Conservation (phyloP, 495 filamentous ascomycete genomes). For the Physcia stellaris region DNA sequence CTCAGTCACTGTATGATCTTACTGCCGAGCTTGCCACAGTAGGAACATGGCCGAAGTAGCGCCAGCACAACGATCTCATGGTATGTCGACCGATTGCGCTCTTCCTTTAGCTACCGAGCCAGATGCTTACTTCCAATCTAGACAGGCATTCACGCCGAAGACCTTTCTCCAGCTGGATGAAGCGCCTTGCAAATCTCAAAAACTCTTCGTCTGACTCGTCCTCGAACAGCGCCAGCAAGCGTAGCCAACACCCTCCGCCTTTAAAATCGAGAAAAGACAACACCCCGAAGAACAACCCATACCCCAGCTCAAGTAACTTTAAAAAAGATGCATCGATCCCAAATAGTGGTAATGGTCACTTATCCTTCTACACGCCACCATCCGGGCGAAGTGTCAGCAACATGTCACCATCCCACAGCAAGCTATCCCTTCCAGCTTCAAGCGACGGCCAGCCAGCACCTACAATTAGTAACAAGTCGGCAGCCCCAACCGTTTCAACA, state of each 20-base stretch:
- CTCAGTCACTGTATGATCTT: no score
- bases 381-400: conserved; percentile 27
- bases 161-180: conserved; percentile 89
- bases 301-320: conserved; percentile 50
- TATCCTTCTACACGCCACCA: conserved; percentile 39
- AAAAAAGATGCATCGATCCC: conserved; percentile 24
- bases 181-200: conserved; percentile 80
- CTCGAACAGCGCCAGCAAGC: conserved; percentile 37
- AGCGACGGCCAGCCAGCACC: conserved; percentile 42
- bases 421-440: conserved; percentile 42
- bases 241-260: conserved; percentile 20
- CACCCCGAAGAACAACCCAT: conserved; percentile 71
- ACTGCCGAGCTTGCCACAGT: no score
- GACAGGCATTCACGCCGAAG: conserved; percentile 60
- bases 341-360: conserved; percentile 37
- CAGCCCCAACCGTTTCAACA: conserved; percentile 68
- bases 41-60: conserved; percentile 60
- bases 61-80: conserved; percentile 47
- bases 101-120: background rate
- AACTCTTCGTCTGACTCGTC: conserved; percentile 37
- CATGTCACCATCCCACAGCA: conserved; percentile 29
- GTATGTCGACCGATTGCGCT: no score
- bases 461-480: conserved; percentile 51
- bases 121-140: conserved; percentile 21
- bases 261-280: conserved; percentile 42